Evolutionary conservation across 441 rosid genomes (phyloP).

Genomic region (Manihot esculenta): DNA sequence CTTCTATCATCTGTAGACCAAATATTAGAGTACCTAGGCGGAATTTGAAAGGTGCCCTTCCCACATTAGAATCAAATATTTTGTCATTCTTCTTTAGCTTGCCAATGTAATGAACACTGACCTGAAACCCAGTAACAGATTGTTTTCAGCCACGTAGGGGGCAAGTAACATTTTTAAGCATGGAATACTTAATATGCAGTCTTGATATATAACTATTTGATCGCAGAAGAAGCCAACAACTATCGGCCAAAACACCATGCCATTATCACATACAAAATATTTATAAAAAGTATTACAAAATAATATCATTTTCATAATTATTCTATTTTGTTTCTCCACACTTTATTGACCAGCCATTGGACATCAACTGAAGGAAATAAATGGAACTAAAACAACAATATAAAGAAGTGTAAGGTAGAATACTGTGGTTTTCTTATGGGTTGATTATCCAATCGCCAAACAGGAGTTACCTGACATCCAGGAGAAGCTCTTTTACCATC

Average conservation of each 20-base stretch:
- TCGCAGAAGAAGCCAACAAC: not conserved
- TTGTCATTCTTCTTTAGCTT: conserved; percentile 86
- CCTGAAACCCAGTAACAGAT: conserved; percentile 48
- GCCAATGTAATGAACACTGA: conserved; percentile 74
- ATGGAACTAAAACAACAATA: not conserved
- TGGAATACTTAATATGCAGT: not conserved
- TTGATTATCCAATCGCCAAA: not conserved
- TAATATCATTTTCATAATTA: not conserved
- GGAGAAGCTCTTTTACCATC: conserved; percentile 82
- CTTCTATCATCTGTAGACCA: not conserved
- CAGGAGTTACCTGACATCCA: conserved; percentile 59
- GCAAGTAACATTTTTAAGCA: not conserved
- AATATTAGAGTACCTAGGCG: conserved; percentile 63
- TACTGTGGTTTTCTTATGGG: not conserved
- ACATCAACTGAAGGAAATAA: not conserved
- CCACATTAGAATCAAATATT: conserved; percentile 78
- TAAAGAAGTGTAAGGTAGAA: not conserved
- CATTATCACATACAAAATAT: conserved; percentile 3
- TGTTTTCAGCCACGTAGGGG: not conserved
- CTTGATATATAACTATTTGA: not conserved
- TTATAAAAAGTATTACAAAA: not conserved
- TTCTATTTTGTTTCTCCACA: not conserved
- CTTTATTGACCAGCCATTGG: not conserved
- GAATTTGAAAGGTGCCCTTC: conserved; percentile 74
- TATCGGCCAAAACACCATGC: not conserved